Percentiles rank a stretch among this genome's conserved stretches.
phyloP scores from a whole-genome alignment of 2,329 filamentous ascomycete species.

The Botrytis elliptica region DNA sequence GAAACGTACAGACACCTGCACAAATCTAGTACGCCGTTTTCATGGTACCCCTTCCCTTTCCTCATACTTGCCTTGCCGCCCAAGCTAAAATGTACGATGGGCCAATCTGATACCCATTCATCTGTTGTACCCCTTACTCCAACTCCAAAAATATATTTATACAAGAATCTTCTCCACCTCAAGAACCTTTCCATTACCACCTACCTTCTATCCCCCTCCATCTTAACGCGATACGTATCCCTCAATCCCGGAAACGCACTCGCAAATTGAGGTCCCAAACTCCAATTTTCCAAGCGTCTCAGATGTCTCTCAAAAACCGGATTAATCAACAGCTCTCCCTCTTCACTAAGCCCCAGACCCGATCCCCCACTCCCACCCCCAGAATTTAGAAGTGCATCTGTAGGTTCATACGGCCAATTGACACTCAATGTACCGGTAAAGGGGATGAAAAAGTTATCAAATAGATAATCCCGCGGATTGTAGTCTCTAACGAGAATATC shows the following conservation, averaged over 20 bases:
- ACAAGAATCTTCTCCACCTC: background rate
- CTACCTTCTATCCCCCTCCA: slow-evolving; percentile 31
- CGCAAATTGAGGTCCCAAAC: slow-evolving; percentile 67
- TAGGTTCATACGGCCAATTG: slow-evolving; percentile 81
- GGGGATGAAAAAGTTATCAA: slow-evolving; percentile 81
- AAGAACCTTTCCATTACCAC: background rate
- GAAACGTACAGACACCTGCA: background rate
- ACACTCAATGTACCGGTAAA: slow-evolving; percentile 74
- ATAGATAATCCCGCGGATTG: slow-evolving; percentile 53
- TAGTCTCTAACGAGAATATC: slow-evolving; percentile 59
- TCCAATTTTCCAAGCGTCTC: slow-evolving; percentile 76
- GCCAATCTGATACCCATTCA: background rate
- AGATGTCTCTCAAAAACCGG: slow-evolving; percentile 84
- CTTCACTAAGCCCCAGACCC: slow-evolving; percentile 44
- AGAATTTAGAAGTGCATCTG: slow-evolving; percentile 62
- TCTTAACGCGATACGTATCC: slow-evolving; percentile 43
- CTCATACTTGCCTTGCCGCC: background rate
- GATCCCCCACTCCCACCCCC: slow-evolving; percentile 60
- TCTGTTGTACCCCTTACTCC: background rate
- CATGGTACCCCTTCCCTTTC: accelerated
- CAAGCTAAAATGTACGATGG: background rate
- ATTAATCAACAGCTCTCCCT: slow-evolving; percentile 70
- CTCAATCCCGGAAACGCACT: slow-evolving; percentile 60
- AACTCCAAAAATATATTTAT: background rate
- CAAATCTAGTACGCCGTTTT: background rate